These are phyloP conservation scores for Picochlorum sp. DNA, from an alignment of 139 green algal genomes.

Conservation along the genomic window DNA sequence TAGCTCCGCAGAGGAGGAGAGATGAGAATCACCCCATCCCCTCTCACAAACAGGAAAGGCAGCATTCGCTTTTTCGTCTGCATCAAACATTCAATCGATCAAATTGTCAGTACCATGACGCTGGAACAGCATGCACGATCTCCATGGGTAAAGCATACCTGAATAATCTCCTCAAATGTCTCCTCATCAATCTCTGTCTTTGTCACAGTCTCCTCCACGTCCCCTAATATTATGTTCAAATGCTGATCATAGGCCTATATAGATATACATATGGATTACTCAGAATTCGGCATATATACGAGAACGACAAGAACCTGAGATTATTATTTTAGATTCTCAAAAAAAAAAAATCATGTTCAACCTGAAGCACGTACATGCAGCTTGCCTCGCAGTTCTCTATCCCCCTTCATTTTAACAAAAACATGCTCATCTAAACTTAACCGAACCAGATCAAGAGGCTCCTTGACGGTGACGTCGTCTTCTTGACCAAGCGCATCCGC, in stretches of 20 bases:
- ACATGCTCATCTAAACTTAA: slow-evolving; percentile 89
- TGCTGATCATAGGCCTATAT: slow-evolving; percentile 98
- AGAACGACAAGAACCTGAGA: background rate
- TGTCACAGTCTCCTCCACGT: slow-evolving; percentile 96
- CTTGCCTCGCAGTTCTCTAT: slow-evolving; percentile 86
- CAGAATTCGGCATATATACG: too few species aligned
- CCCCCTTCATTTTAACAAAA: slow-evolving; percentile 89
- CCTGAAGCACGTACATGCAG: slow-evolving; percentile 71
- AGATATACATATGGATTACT: too few species aligned
- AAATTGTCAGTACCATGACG: too few species aligned
- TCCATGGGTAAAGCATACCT: slow-evolving; percentile 26
- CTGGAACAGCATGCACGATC: too few species aligned
- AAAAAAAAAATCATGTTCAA: background rate
- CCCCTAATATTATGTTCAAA: slow-evolving; percentile 98
- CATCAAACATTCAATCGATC: background rate
- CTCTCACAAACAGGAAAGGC: slow-evolving; percentile 91
- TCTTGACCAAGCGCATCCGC: slow-evolving; percentile 11
- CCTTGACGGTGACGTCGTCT: slow-evolving; percentile 80
- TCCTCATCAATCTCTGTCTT: slow-evolving; percentile 95
- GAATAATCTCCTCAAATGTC: slow-evolving; percentile 99
- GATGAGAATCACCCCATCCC: slow-evolving; percentile 88
- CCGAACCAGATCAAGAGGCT: slow-evolving; percentile 92
- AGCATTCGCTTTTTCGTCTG: slow-evolving; percentile 80
- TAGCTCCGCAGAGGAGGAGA: slow-evolving; percentile 47
- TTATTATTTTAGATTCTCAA: background rate